phyloP scores from a whole-genome alignment of 2,329 filamentous ascomycete species.

The Cladophialophora carrionii region DNA sequence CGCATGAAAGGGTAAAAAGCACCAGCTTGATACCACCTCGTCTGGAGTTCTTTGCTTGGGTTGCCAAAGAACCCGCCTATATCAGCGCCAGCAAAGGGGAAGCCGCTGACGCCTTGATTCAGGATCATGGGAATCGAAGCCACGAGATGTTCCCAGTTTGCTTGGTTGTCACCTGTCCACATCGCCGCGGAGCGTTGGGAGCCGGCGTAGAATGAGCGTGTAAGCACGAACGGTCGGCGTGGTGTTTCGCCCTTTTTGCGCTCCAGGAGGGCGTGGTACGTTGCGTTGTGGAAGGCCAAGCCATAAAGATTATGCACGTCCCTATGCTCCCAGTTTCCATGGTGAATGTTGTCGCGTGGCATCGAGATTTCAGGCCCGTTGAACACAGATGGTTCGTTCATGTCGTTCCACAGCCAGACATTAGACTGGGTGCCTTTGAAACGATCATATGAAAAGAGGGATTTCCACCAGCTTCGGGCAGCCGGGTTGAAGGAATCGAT shows the following conservation, averaged over 20 bases:
- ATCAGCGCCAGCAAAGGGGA: constrained; percentile 91
- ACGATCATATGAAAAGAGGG: constrained; percentile 80
- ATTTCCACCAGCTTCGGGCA: constrained; percentile 86
- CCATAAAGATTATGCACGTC: constrained; percentile 96
- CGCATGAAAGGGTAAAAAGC: constrained; percentile 99
- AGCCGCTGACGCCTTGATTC: constrained; percentile 88
- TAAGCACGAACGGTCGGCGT: constrained; percentile 82
- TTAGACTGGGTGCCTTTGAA: constrained; percentile 88
- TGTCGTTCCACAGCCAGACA: constrained; percentile 97
- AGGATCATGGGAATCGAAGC: constrained; percentile 90
- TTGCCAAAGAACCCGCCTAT: constrained; percentile 98
- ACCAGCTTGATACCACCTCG: constrained; percentile 94
- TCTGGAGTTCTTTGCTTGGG: constrained; percentile 85
- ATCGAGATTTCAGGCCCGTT: constrained; percentile 98
- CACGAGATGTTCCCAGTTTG: constrained; percentile 87
- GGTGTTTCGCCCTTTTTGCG: constrained; percentile 84
- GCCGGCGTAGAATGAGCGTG: constrained; percentile 87
- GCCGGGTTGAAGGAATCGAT: constrained; percentile 94
- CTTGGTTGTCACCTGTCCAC: constrained; percentile 99
- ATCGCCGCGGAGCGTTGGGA: constrained; percentile 89
- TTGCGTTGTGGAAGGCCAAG: constrained; percentile 93
- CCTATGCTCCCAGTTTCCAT: constrained; percentile 91
- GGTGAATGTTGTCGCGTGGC: constrained; percentile 96
- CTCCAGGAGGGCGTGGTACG: constrained; percentile 78
- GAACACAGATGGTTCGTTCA: constrained; percentile 99